These are phyloP conservation scores for Typha latifolia DNA, from an alignment of 176 grass and related monocot genomes.

Conservation along the genomic window DNA sequence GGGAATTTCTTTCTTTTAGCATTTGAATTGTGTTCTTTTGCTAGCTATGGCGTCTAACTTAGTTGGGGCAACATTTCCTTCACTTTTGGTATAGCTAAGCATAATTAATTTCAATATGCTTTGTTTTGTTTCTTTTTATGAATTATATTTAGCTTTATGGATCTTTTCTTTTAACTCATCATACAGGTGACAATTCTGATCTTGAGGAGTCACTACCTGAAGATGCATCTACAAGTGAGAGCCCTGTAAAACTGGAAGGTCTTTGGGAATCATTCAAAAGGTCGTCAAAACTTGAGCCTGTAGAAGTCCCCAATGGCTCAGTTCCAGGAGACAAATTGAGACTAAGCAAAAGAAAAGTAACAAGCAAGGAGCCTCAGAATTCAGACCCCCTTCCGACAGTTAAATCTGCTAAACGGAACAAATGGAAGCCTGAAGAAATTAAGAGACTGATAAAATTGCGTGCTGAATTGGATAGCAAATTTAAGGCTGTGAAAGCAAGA, in stretches of 20 bases:
- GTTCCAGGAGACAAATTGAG: slow-evolving; percentile 21
- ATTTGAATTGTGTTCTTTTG: no score
- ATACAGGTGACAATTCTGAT: slow-evolving; percentile 31
- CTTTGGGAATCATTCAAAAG: slow-evolving; percentile 54
- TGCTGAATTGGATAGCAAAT: slow-evolving; percentile 64
- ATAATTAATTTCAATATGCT: background rate
- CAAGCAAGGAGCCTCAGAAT: slow-evolving; percentile 6
- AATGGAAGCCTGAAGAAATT: slow-evolving; percentile 96
- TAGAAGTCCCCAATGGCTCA: slow-evolving; percentile 35
- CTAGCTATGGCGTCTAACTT: background rate
- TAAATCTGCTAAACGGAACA: slow-evolving; percentile 65
- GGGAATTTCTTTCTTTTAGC: no score
- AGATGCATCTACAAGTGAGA: slow-evolving; percentile 41
- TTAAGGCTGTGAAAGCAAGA: slow-evolving; percentile 73
- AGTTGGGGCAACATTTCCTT: background rate
- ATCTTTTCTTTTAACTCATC: background rate
- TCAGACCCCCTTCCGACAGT: background rate
- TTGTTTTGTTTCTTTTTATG: background rate
- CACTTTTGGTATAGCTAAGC: background rate
- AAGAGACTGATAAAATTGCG: slow-evolving; percentile 66
- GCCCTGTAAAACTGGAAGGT: slow-evolving; percentile 49
- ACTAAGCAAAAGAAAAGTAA: slow-evolving; percentile 7
- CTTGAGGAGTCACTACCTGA: slow-evolving; percentile 17
- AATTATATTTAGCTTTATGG: background rate
- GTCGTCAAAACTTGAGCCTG: slow-evolving; percentile 43